These are phyloP conservation scores for Diaporthe citri DNA, from an alignment of 2,329 filamentous ascomycete genomes.

Conservation along the genomic window DNA sequence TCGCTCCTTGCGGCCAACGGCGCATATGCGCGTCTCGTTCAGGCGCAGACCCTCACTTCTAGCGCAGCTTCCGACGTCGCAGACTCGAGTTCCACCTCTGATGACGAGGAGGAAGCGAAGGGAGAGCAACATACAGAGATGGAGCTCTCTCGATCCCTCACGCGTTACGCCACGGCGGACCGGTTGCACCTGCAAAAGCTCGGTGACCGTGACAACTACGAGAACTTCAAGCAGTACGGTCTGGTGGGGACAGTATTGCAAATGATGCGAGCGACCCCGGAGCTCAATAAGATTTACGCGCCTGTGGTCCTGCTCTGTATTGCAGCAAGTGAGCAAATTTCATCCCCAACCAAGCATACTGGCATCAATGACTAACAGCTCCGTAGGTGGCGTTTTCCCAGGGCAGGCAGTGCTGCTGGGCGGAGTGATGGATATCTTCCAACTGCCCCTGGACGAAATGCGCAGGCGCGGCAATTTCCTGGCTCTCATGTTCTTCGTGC, in stretches of 20 bases:
- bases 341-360: neutral
- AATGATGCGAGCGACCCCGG: neutral
- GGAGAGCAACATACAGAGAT: neutral
- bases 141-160: neutral
- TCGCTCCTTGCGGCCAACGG: constrained; percentile 60
- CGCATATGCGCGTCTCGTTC: constrained; percentile 65
- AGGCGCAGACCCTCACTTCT: constrained; percentile 43
- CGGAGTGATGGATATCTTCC: constrained; percentile 7
- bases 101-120: constrained; percentile 33
- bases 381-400: constrained; percentile 2
- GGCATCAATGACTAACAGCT: neutral
- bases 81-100: constrained; percentile 14
- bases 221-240: constrained; percentile 17
- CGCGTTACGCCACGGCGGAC: neutral
- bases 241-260: neutral
- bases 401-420: constrained; percentile 2
- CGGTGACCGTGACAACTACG: constrained; percentile 5
- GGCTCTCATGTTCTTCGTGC: constrained; percentile 5
- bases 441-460: constrained; percentile 4
- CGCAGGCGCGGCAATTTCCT: neutral
- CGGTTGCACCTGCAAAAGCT: neutral
- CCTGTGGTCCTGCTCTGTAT: neutral
- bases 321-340: constrained; percentile 6
- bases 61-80: neutral
- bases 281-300: neutral